Percentiles rank a stretch among this genome's conserved stretches.
Conservation (phyloP, 768 basidiomycete species). For the Serendipita sp. region DNA sequence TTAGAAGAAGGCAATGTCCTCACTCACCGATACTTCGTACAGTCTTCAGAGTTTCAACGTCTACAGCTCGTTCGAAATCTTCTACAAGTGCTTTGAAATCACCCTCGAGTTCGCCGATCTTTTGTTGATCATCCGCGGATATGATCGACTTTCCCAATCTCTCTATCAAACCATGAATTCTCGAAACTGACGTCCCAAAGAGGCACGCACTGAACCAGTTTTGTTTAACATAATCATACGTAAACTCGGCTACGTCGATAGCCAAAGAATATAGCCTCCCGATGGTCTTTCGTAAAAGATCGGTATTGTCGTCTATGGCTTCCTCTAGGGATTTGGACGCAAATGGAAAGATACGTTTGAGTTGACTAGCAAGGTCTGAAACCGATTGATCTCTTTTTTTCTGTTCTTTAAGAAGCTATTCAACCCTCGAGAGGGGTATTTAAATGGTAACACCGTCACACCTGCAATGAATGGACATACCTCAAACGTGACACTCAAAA, state of each 20-base stretch:
- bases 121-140: neutral
- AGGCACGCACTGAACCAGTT: neutral
- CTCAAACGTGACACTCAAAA: no score
- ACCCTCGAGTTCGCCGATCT: neutral
- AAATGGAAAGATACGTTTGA: neutral
- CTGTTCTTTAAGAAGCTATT: neutral
- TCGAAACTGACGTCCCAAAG: neutral
- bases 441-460: no score
- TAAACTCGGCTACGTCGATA: neutral
- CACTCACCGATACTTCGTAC: neutral
- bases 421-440: neutral
- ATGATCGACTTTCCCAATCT: neutral
- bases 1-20: neutral
- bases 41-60: neutral
- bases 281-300: neutral
- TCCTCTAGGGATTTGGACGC: neutral
- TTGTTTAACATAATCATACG: neutral
- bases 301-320: neutral
- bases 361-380: neutral
- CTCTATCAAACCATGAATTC: neutral
- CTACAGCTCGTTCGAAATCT: neutral
- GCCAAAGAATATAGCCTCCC: neutral
- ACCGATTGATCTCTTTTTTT: neutral
- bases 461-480: no score
- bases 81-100: neutral